Evolutionary conservation across 1,139 yeast species (phyloP), one percentile per base, ranked within the genome.

Genomic region (Hansenula sp.): DNA sequence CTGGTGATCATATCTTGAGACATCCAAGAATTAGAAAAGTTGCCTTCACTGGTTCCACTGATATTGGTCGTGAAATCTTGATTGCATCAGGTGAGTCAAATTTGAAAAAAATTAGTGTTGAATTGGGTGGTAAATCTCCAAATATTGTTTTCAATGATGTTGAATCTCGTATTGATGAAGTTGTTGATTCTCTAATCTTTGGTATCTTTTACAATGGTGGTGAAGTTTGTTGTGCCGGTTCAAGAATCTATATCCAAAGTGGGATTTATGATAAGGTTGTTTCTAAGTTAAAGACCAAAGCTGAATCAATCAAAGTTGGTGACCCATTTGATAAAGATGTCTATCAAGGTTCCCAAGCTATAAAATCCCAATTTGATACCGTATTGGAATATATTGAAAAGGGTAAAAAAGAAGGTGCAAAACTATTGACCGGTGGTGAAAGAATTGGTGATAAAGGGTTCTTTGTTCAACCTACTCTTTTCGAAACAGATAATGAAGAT

Each of bases 161-260:
- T 49, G 77, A 85, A 57, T 12, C 19, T n/a, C 25, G 27, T 12
- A 57, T 85, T 46, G 78, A 78, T 47, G 67, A 68, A 57, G 80
- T 93, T 49, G 79, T 83, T 49, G 71, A 74, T 54, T 72, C 78
- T 70, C 73, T 79, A 51, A 67, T 74, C 50, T 58, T 70, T 36
- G 86, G 85, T 61, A 81, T 81, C 57, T 79, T 78, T 77, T 84
- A 77, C 76, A 86, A 86, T 72, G 79, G 86, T 54, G 95, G 95
- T 65, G 93, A 86, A 69, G 90, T 83, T 46, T 86, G 95, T 70
- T 81, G 86, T 61, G 94, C 94, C 39, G 90, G 91, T 53, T 84
- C 94, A 41, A 80, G 95, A 65, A 70, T 85, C 46, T 81, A 79
- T 62, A 77, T 85, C 50, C 93, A 86, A 67, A 88, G 82, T 57